Conservation (phyloP, 1,284 basidiomycete genomes). For the Cerrena zonata region DNA sequence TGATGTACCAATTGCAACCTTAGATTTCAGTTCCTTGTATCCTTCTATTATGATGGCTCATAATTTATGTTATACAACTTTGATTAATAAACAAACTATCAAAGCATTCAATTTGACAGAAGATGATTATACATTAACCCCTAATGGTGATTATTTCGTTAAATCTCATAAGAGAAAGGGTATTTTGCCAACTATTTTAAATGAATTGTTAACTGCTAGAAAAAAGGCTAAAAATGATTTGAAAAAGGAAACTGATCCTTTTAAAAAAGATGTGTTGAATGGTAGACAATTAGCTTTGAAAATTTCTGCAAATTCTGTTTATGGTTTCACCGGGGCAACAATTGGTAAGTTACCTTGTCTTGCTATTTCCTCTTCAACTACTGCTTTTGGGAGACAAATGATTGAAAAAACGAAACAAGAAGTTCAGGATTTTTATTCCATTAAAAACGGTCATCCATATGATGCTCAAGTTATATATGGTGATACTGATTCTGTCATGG, state of each 20-base stretch:
- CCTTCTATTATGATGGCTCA: slow-evolving; percentile 99
- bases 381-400: slow-evolving; percentile 94
- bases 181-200: slow-evolving; percentile 82
- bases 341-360: slow-evolving; percentile 92
- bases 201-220: slow-evolving; percentile 85
- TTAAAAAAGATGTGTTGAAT: slow-evolving; percentile 89
- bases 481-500: slow-evolving; percentile 98
- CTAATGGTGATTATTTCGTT: slow-evolving; percentile 87
- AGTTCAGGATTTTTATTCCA: slow-evolving; percentile 82
- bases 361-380: slow-evolving; percentile 87
- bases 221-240: slow-evolving; percentile 90
- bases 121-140: slow-evolving; percentile 87
- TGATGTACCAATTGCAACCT: slow-evolving; percentile 88
- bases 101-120: slow-evolving; percentile 73
- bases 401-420: slow-evolving; percentile 91
- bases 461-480: slow-evolving; percentile 93
- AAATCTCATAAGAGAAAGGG: slow-evolving; percentile 74
- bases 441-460: slow-evolving; percentile 79
- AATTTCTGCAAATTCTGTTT: slow-evolving; percentile 97
- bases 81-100: slow-evolving; percentile 74
- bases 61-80: slow-evolving; percentile 92
- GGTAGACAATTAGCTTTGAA: slow-evolving; percentile 92
- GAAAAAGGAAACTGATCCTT: slow-evolving; percentile 91
- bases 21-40: slow-evolving; percentile 95
- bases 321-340: slow-evolving; percentile 94